phyloP scores from a whole-genome alignment of 164 flowering plant genomes.

The Tetracentron sinense region DNA sequence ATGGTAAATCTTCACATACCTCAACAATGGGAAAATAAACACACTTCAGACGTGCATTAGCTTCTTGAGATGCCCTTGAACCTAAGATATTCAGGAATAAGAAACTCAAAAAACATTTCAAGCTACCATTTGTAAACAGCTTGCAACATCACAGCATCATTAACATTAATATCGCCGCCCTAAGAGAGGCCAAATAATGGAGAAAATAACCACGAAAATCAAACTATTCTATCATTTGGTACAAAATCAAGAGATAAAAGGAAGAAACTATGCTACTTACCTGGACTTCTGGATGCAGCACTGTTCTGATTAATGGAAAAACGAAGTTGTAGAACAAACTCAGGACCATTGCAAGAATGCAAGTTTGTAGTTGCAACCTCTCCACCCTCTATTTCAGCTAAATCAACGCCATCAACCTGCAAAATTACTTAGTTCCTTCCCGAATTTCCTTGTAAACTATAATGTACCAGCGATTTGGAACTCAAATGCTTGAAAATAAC shows the following conservation, averaged over 20 bases:
- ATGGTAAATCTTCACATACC: slow-evolving; percentile 30
- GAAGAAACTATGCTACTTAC: slow-evolving; percentile 10
- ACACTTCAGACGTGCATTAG: slow-evolving; percentile 74
- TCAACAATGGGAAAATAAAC: slow-evolving; percentile 68
- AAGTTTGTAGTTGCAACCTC: slow-evolving; percentile 72
- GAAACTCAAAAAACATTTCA: not conserved
- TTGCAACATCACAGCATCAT: no score
- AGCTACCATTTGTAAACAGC: no score
- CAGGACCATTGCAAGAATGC: slow-evolving; percentile 73
- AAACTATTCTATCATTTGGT: no score
- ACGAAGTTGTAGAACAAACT: slow-evolving; percentile 53
- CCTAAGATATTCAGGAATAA: slow-evolving; percentile 26
- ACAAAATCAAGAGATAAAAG: not conserved
- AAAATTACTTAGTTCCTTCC: not conserved
- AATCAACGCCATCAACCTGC: slow-evolving; percentile 62
- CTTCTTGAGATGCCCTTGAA: slow-evolving; percentile 29
- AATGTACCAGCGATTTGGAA: not conserved
- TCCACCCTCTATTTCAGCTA: slow-evolving; percentile 68
- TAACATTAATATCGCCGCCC: no score
- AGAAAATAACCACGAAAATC: no score
- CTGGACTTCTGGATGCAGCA: slow-evolving; percentile 14
- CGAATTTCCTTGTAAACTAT: not conserved
- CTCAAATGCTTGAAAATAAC: no score
- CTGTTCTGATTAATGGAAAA: slow-evolving; percentile 24
- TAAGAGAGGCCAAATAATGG: no score